A percentile compares a stretch with the other conserved stretches of the same genome.
Evolutionary conservation across 805 yeast species (phyloP).

Genomic region (Schwanniomyces yamadae): DNA sequence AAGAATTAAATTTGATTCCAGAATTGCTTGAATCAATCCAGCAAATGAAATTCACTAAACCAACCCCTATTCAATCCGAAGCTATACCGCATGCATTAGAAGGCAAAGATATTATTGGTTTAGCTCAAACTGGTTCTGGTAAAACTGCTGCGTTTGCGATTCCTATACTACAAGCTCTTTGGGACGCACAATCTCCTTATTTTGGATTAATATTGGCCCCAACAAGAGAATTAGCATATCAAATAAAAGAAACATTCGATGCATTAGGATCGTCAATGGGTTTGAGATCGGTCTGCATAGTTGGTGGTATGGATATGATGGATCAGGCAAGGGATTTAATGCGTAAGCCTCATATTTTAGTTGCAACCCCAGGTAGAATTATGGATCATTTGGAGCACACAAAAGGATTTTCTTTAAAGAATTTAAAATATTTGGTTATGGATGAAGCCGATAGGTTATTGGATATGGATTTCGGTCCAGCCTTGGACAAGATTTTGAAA

Average conservation of each 20-base stretch:
- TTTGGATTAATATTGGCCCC: constrained; percentile 88
- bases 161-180: constrained; percentile 86
- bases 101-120: constrained; percentile 91
- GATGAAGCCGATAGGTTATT: constrained; percentile 96
- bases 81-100: constrained; percentile 87
- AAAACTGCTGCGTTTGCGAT: constrained; percentile 98
- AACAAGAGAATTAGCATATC: constrained; percentile 81
- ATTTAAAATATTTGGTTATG: constrained; percentile 80
- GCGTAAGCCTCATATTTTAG: constrained; percentile 91
- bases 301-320: constrained; percentile 99
- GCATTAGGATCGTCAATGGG: constrained; percentile 94
- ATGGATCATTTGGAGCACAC: constrained; percentile 94
- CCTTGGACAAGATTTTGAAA: constrained; percentile 78
- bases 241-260: constrained; percentile 91
- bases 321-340: constrained; percentile 92
- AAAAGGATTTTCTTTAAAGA: constrained; percentile 80
- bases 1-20: constrained; percentile 64
- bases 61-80: constrained; percentile 92
- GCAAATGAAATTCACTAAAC: constrained; percentile 68
- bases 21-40: constrained; percentile 80
- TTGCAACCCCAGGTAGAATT: constrained; percentile 93
- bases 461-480: constrained; percentile 97
- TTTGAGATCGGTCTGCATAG: constrained; percentile 80
- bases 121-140: constrained; percentile 98
- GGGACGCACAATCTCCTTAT: constrained; percentile 86